Conservation (phyloP, 306 rosid genomes). For the Sesbania bispinosa region DNA sequence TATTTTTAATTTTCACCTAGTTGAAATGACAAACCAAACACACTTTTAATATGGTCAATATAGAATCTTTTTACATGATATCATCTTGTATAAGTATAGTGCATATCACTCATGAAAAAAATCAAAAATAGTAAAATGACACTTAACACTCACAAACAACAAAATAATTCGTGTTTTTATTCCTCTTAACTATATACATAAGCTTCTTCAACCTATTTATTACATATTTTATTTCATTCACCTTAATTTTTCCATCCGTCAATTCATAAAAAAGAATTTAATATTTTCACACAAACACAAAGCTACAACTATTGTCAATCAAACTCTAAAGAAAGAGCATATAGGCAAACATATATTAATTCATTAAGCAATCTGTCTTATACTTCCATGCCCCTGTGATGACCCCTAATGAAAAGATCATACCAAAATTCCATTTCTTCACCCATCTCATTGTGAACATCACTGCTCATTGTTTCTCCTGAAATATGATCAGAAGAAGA, state of each 20-base stretch:
- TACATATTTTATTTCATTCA: neutral
- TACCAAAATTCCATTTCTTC: slow-evolving; percentile 45
- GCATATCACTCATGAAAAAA: no score
- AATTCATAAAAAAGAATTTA: neutral
- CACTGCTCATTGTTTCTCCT: neutral
- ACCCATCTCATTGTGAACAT: neutral
- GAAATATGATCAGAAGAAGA: slow-evolving; percentile 7
- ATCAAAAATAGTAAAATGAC: no score
- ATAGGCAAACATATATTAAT: neutral
- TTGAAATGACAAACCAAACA: no score
- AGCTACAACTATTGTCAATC: neutral
- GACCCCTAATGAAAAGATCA: slow-evolving; percentile 21
- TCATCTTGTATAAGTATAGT: no score
- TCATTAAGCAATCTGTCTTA: neutral
- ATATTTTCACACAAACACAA: slow-evolving; percentile 12
- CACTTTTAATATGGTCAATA: no score
- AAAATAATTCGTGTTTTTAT: neutral
- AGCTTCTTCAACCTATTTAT: neutral
- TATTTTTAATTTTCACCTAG: no score
- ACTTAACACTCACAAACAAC: no score
- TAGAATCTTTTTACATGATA: no score
- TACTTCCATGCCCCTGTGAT: slow-evolving; percentile 1
- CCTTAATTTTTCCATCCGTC: neutral
- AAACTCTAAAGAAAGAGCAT: neutral
- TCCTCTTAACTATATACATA: neutral